These are phyloP conservation scores for Vaccinium macrocarpon DNA, from an alignment of 148 eudicot species.

Conservation along the genomic window DNA sequence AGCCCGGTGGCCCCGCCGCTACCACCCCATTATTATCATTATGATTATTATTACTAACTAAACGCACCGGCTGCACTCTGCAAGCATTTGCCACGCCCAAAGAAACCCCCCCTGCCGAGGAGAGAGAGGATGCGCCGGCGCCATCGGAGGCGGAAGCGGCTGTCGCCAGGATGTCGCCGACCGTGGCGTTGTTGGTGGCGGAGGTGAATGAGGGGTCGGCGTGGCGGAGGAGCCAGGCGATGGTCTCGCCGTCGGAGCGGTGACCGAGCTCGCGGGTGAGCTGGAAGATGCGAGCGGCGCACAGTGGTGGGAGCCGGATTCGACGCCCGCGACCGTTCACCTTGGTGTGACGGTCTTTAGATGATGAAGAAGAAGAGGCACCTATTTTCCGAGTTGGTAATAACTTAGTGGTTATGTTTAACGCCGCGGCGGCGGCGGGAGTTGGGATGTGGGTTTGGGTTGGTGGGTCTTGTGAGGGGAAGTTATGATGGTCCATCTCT, in stretches of 20 bases:
- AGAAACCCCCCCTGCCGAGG: not conserved
- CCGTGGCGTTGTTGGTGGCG: slow-evolving; percentile 19
- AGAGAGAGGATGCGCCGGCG: not conserved
- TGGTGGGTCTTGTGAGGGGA: not conserved
- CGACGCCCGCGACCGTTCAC: slow-evolving; percentile 29
- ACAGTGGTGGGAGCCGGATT: slow-evolving; percentile 24
- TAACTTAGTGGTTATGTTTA: not conserved
- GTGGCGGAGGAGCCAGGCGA: slow-evolving; percentile 47
- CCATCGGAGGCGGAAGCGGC: slow-evolving; percentile 7
- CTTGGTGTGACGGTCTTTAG: slow-evolving; percentile 26
- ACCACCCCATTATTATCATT: too few relatives aligned
- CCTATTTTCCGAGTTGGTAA: not conserved
- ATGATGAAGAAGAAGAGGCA: not conserved
- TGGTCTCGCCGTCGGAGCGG: slow-evolving; percentile 26
- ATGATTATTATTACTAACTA: not conserved
- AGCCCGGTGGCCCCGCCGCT: slow-evolving; percentile 8
- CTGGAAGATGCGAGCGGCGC: slow-evolving; percentile 34
- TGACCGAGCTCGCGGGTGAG: slow-evolving; percentile 30
- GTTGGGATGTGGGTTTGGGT: not conserved
- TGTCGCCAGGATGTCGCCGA: slow-evolving; percentile 24
- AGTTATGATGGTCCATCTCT: not conserved
- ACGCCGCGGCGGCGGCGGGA: not conserved
- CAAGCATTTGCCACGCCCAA: not conserved
- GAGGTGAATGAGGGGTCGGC: slow-evolving; percentile 39
- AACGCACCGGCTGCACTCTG: not conserved